Evolutionary conservation across 371 early-diverging fungal species (phyloP), one percentile per base, ranked within the genome.

Genomic region (Lichtheimia ramosa): DNA sequence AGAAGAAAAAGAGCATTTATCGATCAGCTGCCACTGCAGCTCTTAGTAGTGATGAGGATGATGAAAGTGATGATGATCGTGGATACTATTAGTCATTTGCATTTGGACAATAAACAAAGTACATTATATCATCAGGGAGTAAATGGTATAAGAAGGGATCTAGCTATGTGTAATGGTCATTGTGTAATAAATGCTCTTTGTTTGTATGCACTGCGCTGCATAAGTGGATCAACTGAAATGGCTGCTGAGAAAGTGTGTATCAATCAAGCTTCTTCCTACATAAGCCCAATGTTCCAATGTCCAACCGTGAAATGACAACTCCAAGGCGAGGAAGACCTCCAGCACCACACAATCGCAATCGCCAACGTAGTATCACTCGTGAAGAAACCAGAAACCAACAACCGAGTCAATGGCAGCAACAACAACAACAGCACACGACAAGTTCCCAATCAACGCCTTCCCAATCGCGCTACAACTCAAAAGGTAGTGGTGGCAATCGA

Each of bases 41-140:
- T 1, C 73, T 84, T 21, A 84, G 85, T 57, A 81, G 81, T 64
- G 84, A 85, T 64, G 83, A 81, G 24, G 81, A 83, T 41, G 74
- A 79, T 12, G 70, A 74, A 39, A 80, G 79, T 41, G 72, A 80
- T 40, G 71, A 80, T 53, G 80, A 79, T 59, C 57, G 71, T 68
- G 76, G 77, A 20, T 79, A 79, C 52, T 77, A 77, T 61, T 78
- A 67, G 25, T 20, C 16, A 43, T 23, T n/a, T 7, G 10, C 10
- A 34, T 34, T 8, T 10, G 6, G 10, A 34, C 8, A 34, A 34
- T 34, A 8, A 7, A 28, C 25, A 25, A 25, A 25, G 25, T 27
- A 27, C 4, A 27, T 5, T 27, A 27, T 5, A 27, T 5, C 1
- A 27, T 27, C 6, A 7, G 27, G 7, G 27, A 27, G 27, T 27